Evolutionary conservation across 208 protist species (phyloP).

Genomic region (Wallacemonas sp.): DNA sequence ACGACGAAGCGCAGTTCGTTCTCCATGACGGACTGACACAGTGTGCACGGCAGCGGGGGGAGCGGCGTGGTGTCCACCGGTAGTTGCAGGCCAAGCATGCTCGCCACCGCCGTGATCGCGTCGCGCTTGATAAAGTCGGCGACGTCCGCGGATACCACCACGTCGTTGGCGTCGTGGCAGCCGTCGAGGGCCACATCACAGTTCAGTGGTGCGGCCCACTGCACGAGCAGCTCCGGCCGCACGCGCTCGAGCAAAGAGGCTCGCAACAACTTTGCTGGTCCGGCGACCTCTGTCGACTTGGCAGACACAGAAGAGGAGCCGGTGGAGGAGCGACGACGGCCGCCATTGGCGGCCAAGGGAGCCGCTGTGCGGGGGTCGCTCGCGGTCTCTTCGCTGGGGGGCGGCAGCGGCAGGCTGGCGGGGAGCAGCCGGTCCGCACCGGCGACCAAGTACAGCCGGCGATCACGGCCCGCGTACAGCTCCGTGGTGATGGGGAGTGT

Average conservation of each 20-base stretch:
- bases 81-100: constrained; percentile 59
- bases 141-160: constrained; percentile 16
- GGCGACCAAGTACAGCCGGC: constrained; percentile 70
- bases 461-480: constrained; percentile 56
- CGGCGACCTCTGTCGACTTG: not conserved
- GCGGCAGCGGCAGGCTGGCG: constrained; percentile 26
- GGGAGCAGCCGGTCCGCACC: constrained; percentile 50
- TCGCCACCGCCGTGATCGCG: constrained; percentile 58
- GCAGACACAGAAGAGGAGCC: not conserved
- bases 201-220: constrained; percentile 38
- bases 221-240: constrained; percentile 56
- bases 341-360: not conserved
- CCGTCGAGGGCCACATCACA: constrained; percentile 34
- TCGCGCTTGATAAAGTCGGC: constrained; percentile 46
- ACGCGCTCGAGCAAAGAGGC: not conserved
- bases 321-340: not conserved
- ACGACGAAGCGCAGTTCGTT: constrained; percentile 84
- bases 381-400: too few relatives aligned
- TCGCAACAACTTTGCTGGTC: not conserved
- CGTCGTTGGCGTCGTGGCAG: constrained; percentile 28
- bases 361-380: too few relatives aligned
- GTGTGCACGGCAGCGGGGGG: constrained; percentile 40
- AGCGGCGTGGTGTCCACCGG: constrained; percentile 33
- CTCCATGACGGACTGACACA: constrained; percentile 53
- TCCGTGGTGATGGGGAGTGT: constrained; percentile 23